These are phyloP conservation scores for Musa schizocarpa DNA, from an alignment of 176 grass and related monocot species.

Conservation along the genomic window DNA sequence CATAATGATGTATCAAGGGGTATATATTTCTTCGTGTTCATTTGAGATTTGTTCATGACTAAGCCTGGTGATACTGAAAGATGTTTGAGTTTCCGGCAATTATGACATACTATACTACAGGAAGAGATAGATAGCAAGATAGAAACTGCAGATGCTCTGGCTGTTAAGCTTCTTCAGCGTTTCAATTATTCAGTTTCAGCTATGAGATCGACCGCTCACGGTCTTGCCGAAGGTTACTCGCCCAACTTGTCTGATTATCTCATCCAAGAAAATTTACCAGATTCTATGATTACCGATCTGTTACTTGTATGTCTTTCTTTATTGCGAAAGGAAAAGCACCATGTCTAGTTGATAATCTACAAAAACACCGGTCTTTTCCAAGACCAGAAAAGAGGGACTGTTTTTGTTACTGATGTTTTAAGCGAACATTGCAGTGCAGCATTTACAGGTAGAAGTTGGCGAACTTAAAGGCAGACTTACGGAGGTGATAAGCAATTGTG, in stretches of 20 bases:
- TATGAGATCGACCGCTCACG: slow-evolving; percentile 63
- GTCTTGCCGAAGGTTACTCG: slow-evolving; percentile 55
- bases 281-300: too few species aligned
- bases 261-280: too few species aligned
- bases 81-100: too few species aligned
- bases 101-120: slow-evolving; percentile 31
- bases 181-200: slow-evolving; percentile 72
- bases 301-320: too few species aligned
- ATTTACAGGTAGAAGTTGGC: slow-evolving; percentile 78
- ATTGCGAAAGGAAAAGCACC: too few species aligned
- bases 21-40: too few species aligned
- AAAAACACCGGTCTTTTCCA: not conserved
- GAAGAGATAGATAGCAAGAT: slow-evolving; percentile 90
- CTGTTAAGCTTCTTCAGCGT: slow-evolving; percentile 69
- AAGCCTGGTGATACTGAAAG: too few species aligned
- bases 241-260: not conserved
- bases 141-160: slow-evolving; percentile 77
- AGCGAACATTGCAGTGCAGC: slow-evolving; percentile 40
- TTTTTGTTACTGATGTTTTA: not conserved
- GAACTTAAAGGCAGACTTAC: slow-evolving; percentile 87
- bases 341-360: not conserved
- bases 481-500: slow-evolving; percentile 79
- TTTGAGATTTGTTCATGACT: too few species aligned
- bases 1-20: too few species aligned
- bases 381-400: not conserved